Evolutionary conservation across 2,329 filamentous ascomycete species (phyloP).

Genomic region (Coleophoma crateriformis): DNA sequence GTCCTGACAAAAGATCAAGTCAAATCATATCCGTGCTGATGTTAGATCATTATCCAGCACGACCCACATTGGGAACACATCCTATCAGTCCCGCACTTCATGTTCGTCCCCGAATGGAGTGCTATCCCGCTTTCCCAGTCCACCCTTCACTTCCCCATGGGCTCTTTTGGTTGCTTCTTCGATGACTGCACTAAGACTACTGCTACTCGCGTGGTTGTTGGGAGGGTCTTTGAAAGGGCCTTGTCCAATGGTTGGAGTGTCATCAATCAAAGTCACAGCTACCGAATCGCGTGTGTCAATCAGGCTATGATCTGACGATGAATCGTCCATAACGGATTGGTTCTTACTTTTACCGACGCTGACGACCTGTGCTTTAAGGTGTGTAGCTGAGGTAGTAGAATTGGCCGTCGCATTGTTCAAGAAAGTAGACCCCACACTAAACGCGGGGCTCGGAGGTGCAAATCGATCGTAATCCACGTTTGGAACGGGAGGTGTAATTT

Average conservation of each 20-base stretch:
- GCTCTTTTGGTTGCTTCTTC: slow-evolving; percentile 42
- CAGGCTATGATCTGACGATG: slow-evolving; percentile 10
- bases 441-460: slow-evolving; percentile 48
- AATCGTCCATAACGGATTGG: slow-evolving; percentile 16
- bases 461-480: slow-evolving; percentile 62
- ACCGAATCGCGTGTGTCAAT: slow-evolving; percentile 32
- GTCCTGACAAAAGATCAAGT: slow-evolving; percentile 18
- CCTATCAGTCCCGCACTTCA: slow-evolving; percentile 40
- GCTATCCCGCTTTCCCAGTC: slow-evolving; percentile 27
- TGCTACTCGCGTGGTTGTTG: slow-evolving; percentile 32
- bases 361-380: slow-evolving; percentile 53
- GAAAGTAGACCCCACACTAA: slow-evolving; percentile 64
- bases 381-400: slow-evolving; percentile 52
- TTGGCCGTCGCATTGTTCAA: slow-evolving; percentile 55
- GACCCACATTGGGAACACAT: not conserved
- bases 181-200: slow-evolving; percentile 48
- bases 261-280: slow-evolving; percentile 43
- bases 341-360: slow-evolving; percentile 48
- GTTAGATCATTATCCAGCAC: slow-evolving; percentile 3
- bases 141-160: slow-evolving; percentile 12
- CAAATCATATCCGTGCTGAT: slow-evolving; percentile 7
- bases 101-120: slow-evolving; percentile 56
- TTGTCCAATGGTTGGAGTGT: slow-evolving; percentile 44
- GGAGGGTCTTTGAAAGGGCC: slow-evolving; percentile 57
- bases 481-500: slow-evolving; percentile 65